Evolutionary conservation across 176 grass and related monocot genomes (phyloP).

Genomic region (Phoenix dactylifera): DNA sequence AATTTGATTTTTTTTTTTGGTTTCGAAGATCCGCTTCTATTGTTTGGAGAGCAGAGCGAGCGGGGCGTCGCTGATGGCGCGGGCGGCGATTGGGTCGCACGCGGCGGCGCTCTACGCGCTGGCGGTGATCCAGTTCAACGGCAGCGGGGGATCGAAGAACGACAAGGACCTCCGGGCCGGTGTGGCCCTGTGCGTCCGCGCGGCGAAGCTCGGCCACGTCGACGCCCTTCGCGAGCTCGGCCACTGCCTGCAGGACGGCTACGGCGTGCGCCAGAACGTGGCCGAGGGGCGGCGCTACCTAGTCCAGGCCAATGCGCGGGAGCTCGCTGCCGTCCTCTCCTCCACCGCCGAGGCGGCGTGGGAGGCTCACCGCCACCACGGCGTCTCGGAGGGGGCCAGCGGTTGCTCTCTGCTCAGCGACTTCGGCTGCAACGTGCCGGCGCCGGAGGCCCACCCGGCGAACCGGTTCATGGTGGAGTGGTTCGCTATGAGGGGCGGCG

Average conservation of each 20-base stretch:
- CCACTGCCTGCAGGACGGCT: slow-evolving; percentile 70
- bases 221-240: slow-evolving; percentile 69
- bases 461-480: slow-evolving; percentile 62
- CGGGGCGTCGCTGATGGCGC: slow-evolving; percentile 37
- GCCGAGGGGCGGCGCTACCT: slow-evolving; percentile 38
- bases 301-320: slow-evolving; percentile 43
- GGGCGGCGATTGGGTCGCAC: slow-evolving; percentile 37
- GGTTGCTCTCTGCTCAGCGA: slow-evolving; percentile 21
- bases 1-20: slow-evolving; percentile 3
- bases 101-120: slow-evolving; percentile 49
- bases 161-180: slow-evolving; percentile 49
- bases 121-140: slow-evolving; percentile 66
- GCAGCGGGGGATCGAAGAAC: slow-evolving; percentile 43
- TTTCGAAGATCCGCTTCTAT: slow-evolving; percentile 46
- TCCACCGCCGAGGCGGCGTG: background rate
- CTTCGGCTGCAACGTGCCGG: slow-evolving; percentile 19
- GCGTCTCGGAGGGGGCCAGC: background rate
- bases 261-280: slow-evolving; percentile 44
- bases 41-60: slow-evolving; percentile 34
- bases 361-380: background rate
- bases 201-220: slow-evolving; percentile 50
- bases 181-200: slow-evolving; percentile 44
- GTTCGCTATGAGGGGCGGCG: slow-evolving; percentile 16
- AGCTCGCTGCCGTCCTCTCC: slow-evolving; percentile 18
- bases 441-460: slow-evolving; percentile 21